Evolutionary conservation across 306 rosid species (phyloP).

Genomic region (Comarum palustre): DNA sequence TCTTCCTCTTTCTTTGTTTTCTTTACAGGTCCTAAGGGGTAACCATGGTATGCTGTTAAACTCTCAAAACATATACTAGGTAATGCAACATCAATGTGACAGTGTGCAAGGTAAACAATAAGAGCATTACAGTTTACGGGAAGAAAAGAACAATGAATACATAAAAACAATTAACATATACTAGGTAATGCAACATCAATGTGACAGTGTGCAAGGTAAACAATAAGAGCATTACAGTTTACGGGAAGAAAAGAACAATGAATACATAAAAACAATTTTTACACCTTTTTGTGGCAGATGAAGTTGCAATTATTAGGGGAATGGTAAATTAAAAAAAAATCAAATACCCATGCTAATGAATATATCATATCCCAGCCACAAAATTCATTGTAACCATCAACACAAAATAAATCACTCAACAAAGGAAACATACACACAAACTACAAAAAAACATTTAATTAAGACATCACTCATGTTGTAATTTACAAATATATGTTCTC

Average conservation of each 20-base stretch:
- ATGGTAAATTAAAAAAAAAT: neutral
- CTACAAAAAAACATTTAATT: neutral
- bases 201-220: constrained; percentile 14
- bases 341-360: neutral
- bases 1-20: constrained; percentile 26
- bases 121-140: neutral
- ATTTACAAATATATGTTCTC: neutral
- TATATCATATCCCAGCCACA: constrained; percentile 3
- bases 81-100: constrained; percentile 12
- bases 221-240: neutral
- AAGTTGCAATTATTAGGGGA: constrained; percentile 19
- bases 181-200: constrained; percentile 7
- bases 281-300: constrained; percentile 19
- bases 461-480: neutral
- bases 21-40: constrained; percentile 28
- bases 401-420: neutral
- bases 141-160: constrained; percentile 2
- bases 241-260: neutral
- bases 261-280: too few relatives aligned
- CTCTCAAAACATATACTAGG: constrained; percentile 9
- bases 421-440: neutral
- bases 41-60: constrained; percentile 21
- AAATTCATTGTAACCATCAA: neutral
- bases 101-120: constrained; percentile 10
- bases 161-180: constrained; percentile 5